Evolutionary conservation across 2,329 filamentous ascomycete species (phyloP).

Genomic region (Trichoderma arundinaceum): DNA sequence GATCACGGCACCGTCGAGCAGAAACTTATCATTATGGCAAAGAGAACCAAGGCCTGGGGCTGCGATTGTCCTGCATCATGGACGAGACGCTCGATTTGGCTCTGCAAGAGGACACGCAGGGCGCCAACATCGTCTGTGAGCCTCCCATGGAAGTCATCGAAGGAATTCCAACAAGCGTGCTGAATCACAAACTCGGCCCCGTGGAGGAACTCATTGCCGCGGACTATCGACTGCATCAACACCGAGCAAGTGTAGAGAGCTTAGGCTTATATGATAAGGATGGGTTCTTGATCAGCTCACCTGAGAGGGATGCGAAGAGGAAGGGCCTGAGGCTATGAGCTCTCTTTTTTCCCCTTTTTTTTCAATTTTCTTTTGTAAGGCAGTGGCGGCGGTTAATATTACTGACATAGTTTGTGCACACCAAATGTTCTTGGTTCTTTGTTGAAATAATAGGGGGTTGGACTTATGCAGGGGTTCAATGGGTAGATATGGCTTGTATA

Average conservation of each 20-base stretch:
- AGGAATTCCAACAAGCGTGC: not conserved
- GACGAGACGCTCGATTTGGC: slow-evolving; percentile 25
- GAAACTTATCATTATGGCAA: slow-evolving; percentile 38
- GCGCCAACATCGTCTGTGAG: slow-evolving; percentile 36
- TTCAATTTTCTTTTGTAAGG: not conserved
- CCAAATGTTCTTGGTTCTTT: not conserved
- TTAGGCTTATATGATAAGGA: slow-evolving; percentile 53
- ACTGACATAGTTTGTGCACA: not conserved
- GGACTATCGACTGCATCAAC: slow-evolving; percentile 35
- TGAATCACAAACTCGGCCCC: slow-evolving; percentile 37
- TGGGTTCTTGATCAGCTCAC: slow-evolving; percentile 53
- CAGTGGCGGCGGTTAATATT: not conserved
- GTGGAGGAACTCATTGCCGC: slow-evolving; percentile 40
- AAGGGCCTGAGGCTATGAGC: slow-evolving; percentile 29
- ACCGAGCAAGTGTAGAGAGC: slow-evolving; percentile 46
- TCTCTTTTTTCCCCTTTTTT: not conserved
- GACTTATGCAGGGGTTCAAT: not conserved
- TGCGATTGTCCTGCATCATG: slow-evolving; percentile 31
- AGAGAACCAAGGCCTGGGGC: slow-evolving; percentile 39
- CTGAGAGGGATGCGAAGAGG: slow-evolving; percentile 42
- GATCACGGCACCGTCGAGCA: slow-evolving; percentile 20
- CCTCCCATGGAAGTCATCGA: slow-evolving; percentile 12
- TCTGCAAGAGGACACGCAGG: slow-evolving; percentile 34
- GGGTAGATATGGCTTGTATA: slow-evolving; percentile 15
- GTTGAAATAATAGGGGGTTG: not conserved